A percentile compares a stretch with the other conserved stretches of the same genome.
Evolutionary conservation across 371 early-diverging fungal species (phyloP).

Genomic region (Mucor irregularis): DNA sequence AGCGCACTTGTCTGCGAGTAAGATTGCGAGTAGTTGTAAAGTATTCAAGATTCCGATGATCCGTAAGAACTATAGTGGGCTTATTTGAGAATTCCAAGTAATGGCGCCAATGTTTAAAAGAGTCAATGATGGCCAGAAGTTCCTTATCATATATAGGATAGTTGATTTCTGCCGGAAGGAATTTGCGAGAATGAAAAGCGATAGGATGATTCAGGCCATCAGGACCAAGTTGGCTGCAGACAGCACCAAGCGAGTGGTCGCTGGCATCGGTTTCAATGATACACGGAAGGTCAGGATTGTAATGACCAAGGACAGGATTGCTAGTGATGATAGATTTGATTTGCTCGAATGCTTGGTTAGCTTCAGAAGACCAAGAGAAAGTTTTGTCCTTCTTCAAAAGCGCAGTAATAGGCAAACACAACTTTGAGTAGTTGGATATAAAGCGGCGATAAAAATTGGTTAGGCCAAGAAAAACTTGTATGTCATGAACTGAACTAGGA

Average conservation of each 20-base stretch:
- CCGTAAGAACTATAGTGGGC: conserved; percentile 36
- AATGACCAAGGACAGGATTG: conserved; percentile 25
- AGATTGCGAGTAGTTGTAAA: conserved; percentile 30
- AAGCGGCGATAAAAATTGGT: conserved; percentile 55
- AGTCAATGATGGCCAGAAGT: conserved; percentile 42
- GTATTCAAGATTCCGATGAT: conserved; percentile 51
- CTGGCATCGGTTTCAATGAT: conserved; percentile 55
- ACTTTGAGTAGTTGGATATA: conserved; percentile 40
- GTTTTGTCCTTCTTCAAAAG: conserved; percentile 16
- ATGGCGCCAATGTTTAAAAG: conserved; percentile 44
- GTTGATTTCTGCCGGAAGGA: conserved; percentile 34
- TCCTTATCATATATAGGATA: conserved; percentile 40
- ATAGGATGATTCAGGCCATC: conserved; percentile 33
- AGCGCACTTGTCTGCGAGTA: conserved; percentile 39
- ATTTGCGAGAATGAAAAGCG: conserved; percentile 39
- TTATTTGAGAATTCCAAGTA: conserved; percentile 35
- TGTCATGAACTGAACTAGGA: conserved; percentile 30
- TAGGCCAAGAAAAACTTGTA: conserved; percentile 54
- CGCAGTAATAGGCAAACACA: background rate
- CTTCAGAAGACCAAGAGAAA: conserved; percentile 32
- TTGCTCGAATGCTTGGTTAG: conserved; percentile 32
- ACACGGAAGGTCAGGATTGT: conserved; percentile 30
- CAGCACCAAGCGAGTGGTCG: conserved; percentile 43
- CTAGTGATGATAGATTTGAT: conserved; percentile 36
- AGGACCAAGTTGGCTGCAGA: conserved; percentile 36